Percentiles rank a stretch among this genome's conserved stretches.
phyloP scores from a whole-genome alignment of 192 early-diverging fungal genomes.

The Podila epicladia region DNA sequence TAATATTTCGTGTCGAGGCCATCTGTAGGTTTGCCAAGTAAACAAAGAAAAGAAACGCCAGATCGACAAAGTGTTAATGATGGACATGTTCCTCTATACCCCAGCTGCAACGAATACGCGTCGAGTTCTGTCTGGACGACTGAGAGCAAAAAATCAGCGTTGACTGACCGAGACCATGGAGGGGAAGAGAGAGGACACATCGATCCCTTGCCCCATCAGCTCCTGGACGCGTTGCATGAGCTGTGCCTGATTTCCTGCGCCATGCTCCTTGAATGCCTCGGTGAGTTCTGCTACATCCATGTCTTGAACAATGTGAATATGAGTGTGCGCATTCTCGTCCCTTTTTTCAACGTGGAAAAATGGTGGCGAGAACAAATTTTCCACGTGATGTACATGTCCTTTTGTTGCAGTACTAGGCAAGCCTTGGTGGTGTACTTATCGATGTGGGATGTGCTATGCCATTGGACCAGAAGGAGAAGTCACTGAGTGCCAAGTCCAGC shows the following conservation, averaged over 20 bases:
- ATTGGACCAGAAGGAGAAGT: no score
- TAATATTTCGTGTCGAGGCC: constrained; percentile 50
- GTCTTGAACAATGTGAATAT: not conserved
- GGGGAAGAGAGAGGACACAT: constrained; percentile 53
- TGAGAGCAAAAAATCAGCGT: not conserved
- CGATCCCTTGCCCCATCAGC: constrained; percentile 50
- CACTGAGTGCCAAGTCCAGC: no score
- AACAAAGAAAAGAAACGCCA: not conserved
- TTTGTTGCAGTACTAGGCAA: no score
- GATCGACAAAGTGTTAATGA: not conserved
- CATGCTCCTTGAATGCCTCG: constrained; percentile 48
- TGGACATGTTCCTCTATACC: no score
- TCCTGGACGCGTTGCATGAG: constrained; percentile 46
- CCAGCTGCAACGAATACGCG: no score
- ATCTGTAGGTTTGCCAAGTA: constrained; percentile 1
- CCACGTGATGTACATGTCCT: no score
- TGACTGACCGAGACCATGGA: constrained; percentile 43
- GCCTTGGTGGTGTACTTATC: no score
- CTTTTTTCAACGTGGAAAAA: not conserved
- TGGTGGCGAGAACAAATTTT: no score
- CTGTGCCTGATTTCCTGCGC: constrained; percentile 8
- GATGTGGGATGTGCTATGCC: no score
- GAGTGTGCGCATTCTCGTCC: not conserved
- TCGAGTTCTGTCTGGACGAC: no score
- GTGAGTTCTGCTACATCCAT: constrained; percentile 41